Evolutionary conservation across 768 basidiomycete genomes (phyloP).

Genomic region (Fistulinella prunicolor): DNA sequence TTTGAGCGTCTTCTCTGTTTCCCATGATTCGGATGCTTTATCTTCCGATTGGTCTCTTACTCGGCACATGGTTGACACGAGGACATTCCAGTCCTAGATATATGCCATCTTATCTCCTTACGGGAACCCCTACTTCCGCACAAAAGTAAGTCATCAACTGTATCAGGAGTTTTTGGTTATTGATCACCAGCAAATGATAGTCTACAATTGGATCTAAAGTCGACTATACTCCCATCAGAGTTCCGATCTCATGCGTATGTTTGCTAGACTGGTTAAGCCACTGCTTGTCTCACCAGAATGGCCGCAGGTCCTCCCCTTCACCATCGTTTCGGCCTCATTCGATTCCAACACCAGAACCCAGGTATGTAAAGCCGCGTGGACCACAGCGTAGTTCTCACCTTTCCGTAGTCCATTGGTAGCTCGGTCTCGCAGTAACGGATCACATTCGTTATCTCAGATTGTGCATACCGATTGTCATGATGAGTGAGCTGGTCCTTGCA

Average conservation of each 20-base stretch:
- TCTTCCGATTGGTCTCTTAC: background rate
- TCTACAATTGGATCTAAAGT: constrained; percentile 6
- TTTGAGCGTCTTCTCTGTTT: background rate
- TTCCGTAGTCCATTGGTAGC: constrained; percentile 20
- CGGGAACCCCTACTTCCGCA: constrained; percentile 11
- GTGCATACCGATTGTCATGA: constrained; percentile 2
- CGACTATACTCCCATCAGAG: constrained; percentile 23
- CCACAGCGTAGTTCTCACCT: constrained; percentile 6
- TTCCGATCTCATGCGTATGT: constrained; percentile 18
- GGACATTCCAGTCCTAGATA: constrained; percentile 32
- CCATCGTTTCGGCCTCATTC: constrained; percentile 16
- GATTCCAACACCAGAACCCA: constrained; percentile 34
- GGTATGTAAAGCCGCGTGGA: constrained; percentile 13
- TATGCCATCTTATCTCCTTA: constrained; percentile 28
- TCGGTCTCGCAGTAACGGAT: constrained; percentile 19
- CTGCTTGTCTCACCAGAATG: too few relatives aligned
- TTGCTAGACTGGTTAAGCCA: background rate
- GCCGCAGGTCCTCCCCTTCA: constrained; percentile 18
- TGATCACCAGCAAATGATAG: constrained; percentile 4
- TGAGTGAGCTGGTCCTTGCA: constrained; percentile 10
- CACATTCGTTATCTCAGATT: constrained; percentile 10
- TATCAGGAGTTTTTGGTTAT: background rate
- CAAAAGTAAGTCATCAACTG: constrained; percentile 19
- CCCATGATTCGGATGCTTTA: background rate
- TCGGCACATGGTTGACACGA: constrained; percentile 10